A percentile compares a stretch with the other conserved stretches of the same genome.
These are phyloP conservation scores for Geranium brycei DNA, from an alignment of 345 rosid genomes.

Conservation along the genomic window DNA sequence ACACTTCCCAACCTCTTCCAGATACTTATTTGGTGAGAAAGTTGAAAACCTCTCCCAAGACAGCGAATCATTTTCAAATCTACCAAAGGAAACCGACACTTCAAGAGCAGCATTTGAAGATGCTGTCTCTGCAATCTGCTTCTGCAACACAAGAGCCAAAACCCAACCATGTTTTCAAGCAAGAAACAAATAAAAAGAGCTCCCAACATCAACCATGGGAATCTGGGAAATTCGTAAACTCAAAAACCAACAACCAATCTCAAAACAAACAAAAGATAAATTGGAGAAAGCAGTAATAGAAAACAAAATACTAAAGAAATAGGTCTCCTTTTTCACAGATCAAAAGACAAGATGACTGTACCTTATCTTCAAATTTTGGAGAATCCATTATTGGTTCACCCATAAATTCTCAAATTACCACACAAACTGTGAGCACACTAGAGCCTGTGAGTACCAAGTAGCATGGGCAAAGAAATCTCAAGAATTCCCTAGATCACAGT, in stretches of 20 bases:
- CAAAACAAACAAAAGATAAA: neutral
- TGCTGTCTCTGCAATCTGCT: slow-evolving; percentile 33
- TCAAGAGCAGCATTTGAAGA: slow-evolving; percentile 39
- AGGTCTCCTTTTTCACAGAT: slow-evolving; percentile 12
- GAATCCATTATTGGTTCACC: slow-evolving; percentile 45
- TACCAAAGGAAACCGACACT: slow-evolving; percentile 82
- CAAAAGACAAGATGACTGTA: slow-evolving; percentile 23
- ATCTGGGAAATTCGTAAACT: neutral
- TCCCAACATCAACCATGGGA: neutral
- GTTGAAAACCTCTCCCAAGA: slow-evolving; percentile 93
- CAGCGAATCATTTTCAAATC: slow-evolving; percentile 76
- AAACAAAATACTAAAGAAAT: slow-evolving; percentile 11
- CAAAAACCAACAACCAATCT: neutral
- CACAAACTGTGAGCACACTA: slow-evolving; percentile 6
- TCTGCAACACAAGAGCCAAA: slow-evolving; percentile 17
- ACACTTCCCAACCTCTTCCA: slow-evolving; percentile 93
- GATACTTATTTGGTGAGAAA: slow-evolving; percentile 84
- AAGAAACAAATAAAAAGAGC: slow-evolving; percentile 9
- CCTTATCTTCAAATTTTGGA: slow-evolving; percentile 41
- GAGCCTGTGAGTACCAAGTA: slow-evolving; percentile 5
- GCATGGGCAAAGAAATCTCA: slow-evolving; percentile 9
- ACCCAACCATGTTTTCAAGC: slow-evolving; percentile 7
- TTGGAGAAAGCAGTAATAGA: slow-evolving; percentile 12
- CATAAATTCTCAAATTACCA: slow-evolving; percentile 22
- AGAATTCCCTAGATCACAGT: slow-evolving; percentile 13